Evolutionary conservation across 2,329 filamentous ascomycete genomes (phyloP), one percentile per base, ranked within the genome.

Genomic region (Fusarium penzigii): DNA sequence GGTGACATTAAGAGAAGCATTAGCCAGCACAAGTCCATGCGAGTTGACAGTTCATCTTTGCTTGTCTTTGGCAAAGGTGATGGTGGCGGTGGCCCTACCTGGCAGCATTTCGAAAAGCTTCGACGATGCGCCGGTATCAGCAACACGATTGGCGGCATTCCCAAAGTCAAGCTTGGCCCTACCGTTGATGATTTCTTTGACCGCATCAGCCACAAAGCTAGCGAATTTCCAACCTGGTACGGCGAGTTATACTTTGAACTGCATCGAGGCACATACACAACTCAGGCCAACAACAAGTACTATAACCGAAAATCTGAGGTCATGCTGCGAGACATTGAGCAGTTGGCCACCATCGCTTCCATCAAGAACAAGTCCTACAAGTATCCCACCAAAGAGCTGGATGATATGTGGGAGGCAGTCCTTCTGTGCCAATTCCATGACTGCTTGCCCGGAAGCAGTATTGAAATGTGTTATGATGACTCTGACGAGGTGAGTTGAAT

Each of bases 401-500:
- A 99, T 67, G 82, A 88, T 51, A 95, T 99, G 86, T 99, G 94
- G 94, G 93, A 97, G 75, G 81, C 83, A 49, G 88, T 93, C 3
- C 79, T 97, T 20, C 83, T 97, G 25, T 97, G 93, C 61, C 94
- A 99, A 66, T 99, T 99, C 79, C 94, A 99, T 61, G 94, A 99
- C 69, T 97, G 94, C 69, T 79, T 99, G 46, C 94, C 94, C 1
- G 94, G 94, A 50, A 97, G 91, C 68, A 90, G 86, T 34, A 97
- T 99, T 63, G 92, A 95, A 71, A 97, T 97, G 92, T 96, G 92
- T 71, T 97, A 97, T 65, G 90, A 96, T 69, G 94, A 99, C 68
- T 96, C 92, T 3, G 89, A 96, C 68, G 83, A 92, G 74, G 83
- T 84, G 71, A 69, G 74, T 36, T 36, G 9, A 9, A 7, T 10